Percentiles rank a stretch among this genome's conserved stretches.
Conservation (phyloP, 164 flowering plant species). For the Umbilicus rupestris region DNA sequence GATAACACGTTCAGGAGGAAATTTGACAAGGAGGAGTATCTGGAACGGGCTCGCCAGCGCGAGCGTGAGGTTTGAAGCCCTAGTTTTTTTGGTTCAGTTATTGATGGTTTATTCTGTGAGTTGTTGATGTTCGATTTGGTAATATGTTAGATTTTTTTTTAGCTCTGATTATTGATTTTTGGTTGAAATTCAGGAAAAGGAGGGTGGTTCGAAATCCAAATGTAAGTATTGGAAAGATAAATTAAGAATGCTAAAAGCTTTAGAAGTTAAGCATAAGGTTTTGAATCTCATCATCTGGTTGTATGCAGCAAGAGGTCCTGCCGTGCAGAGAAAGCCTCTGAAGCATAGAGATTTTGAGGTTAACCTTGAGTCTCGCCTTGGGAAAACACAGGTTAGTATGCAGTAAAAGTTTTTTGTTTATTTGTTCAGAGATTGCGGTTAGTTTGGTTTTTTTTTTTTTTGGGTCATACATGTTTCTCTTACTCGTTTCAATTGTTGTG, state of each 20-base stretch:
- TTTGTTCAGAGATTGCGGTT: background rate
- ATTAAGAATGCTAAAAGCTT: no score
- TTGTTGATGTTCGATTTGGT: background rate
- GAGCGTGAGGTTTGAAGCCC: slow-evolving; percentile 46
- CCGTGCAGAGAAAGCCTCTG: slow-evolving; percentile 88
- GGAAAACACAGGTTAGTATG: slow-evolving; percentile 99
- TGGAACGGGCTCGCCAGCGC: slow-evolving; percentile 80
- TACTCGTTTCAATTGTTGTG: background rate
- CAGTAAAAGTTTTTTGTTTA: background rate
- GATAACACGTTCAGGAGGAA: slow-evolving; percentile 79
- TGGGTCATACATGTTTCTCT: background rate
- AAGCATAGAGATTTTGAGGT: slow-evolving; percentile 97
- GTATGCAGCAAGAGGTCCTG: slow-evolving; percentile 73
- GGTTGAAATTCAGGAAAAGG: slow-evolving; percentile 32
- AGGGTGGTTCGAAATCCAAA: slow-evolving; percentile 36
- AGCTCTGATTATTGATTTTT: no score
- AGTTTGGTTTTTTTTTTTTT: background rate
- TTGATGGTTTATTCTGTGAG: no score
- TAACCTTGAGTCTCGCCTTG: slow-evolving; percentile 88
- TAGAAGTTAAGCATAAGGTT: no score
- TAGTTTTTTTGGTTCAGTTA: background rate
- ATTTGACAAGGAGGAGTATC: slow-evolving; percentile 71
- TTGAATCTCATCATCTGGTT: no score
- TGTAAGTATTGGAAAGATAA: no score
- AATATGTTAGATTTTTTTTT: background rate